Evolutionary conservation across 345 rosid species (phyloP).

Genomic region (Citrus australasica): DNA sequence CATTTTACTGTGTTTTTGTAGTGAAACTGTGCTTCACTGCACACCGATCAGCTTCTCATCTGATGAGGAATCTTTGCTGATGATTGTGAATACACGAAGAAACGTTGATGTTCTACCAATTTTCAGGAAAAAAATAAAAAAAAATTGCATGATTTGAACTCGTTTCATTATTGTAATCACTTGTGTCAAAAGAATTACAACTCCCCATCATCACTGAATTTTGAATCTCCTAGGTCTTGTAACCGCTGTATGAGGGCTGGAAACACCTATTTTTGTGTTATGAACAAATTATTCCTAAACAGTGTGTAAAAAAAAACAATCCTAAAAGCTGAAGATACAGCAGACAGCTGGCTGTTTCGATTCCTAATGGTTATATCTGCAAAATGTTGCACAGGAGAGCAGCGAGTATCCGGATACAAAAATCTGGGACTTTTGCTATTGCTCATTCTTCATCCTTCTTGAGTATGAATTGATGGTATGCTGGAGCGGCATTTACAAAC

Average conservation of each 20-base stretch:
- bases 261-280: not conserved
- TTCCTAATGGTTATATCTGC: not conserved
- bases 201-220: not conserved
- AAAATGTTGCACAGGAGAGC: not conserved
- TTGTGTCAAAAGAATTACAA: not conserved
- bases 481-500: conserved; percentile 40
- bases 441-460: not conserved
- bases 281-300: not conserved
- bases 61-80: too few relatives aligned
- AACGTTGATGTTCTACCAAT: not conserved
- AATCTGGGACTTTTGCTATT: not conserved
- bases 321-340: not conserved
- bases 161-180: not conserved
- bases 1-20: too few relatives aligned
- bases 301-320: not conserved
- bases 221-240: not conserved
- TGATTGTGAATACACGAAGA: too few relatives aligned
- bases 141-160: too few relatives aligned
- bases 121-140: not conserved
- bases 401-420: not conserved
- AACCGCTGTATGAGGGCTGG: not conserved
- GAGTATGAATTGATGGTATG: not conserved
- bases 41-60: too few relatives aligned
- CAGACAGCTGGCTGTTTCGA: not conserved
- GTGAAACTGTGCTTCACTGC: too few relatives aligned